Evolutionary conservation across 2,329 filamentous ascomycete genomes (phyloP), one percentile per base, ranked within the genome.

Genomic region (Monilinia fructigena): DNA sequence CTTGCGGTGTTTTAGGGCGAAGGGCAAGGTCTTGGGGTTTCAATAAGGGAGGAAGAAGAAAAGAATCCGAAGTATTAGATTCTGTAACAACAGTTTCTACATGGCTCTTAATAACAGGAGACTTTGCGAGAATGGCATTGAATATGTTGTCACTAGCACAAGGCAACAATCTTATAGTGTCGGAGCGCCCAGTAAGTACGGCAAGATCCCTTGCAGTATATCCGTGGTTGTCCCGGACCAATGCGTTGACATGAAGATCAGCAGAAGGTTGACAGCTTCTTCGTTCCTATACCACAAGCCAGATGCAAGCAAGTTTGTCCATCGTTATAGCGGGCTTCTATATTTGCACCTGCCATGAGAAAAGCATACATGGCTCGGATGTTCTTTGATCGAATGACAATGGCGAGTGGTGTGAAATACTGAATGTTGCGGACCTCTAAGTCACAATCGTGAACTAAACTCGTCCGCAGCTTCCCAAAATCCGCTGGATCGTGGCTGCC

Each of bases 311-410:
- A 55, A 8, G 28, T 65, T 40, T 50, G 42, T 6, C 53, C 42
- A 12, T 28, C 10, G 1, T 16, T 20, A 5, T 28, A 2, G 20
- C 0, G 23, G 10, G 5, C 16, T n/a, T 16, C 23, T 12, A 14
- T 40, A 3, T 47, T 7, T 28, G n/a, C 42, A 11, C 31, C 31
- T 20, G 53, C 42, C 10, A 48, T 45, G 12, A 65, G 28, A 6
- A 50, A 20, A 65, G 53, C 52, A 38, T 58, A n/a, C 62, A 65
- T 28, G 7, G 42, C 42, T n/a, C n/a, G n/a, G 4, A 26, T 28
- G 11, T 58, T 65, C 7, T 50, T 31, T 4, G n/a, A 28, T 31
- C 31, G 40, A 7, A 65, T 56, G 3, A 53, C 14, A 20, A 58
- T 50, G 16, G 42, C 62, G 23, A 65, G 62, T 18, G 53, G 42